Conservation (phyloP, 331 rosid species). For the Erythrophleum ivorense region DNA sequence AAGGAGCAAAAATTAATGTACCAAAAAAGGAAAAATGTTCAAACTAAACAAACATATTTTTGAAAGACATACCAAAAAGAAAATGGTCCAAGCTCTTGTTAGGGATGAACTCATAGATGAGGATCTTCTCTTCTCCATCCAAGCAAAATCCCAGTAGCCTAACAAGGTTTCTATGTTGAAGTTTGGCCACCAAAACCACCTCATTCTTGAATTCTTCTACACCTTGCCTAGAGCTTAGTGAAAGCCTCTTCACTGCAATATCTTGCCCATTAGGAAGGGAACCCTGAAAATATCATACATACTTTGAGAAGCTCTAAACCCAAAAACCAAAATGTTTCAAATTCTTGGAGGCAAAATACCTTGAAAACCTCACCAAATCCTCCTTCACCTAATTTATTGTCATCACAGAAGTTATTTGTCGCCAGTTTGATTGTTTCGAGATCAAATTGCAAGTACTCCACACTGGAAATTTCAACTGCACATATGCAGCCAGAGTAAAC, state of each 20-base stretch:
- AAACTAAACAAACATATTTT: neutral
- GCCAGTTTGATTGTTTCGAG: slow-evolving; percentile 36
- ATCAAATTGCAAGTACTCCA: slow-evolving; percentile 50
- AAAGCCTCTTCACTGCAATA: slow-evolving; percentile 60
- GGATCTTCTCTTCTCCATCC: slow-evolving; percentile 56
- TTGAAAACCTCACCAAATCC: slow-evolving; percentile 65
- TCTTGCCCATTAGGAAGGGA: slow-evolving; percentile 50
- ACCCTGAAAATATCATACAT: slow-evolving; percentile 45
- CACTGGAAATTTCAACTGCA: slow-evolving; percentile 33
- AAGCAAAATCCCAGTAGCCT: slow-evolving; percentile 61
- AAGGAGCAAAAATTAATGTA: no score
- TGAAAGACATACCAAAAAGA: slow-evolving; percentile 42
- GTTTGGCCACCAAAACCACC: slow-evolving; percentile 49
- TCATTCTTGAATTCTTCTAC: slow-evolving; percentile 59
- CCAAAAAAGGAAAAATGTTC: neutral
- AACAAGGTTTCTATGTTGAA: slow-evolving; percentile 61
- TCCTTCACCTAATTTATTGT: slow-evolving; percentile 59
- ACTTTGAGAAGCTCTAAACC: neutral
- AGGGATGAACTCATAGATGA: slow-evolving; percentile 57
- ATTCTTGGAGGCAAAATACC: slow-evolving; percentile 36
- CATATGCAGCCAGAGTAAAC: slow-evolving; percentile 9
- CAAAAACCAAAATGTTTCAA: neutral
- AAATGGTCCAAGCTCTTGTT: slow-evolving; percentile 52
- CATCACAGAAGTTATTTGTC: slow-evolving; percentile 52
- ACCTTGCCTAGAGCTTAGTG: slow-evolving; percentile 59